Evolutionary conservation across 2,329 filamentous ascomycete genomes (phyloP).

Genomic region (Penicillium janthinellum): DNA sequence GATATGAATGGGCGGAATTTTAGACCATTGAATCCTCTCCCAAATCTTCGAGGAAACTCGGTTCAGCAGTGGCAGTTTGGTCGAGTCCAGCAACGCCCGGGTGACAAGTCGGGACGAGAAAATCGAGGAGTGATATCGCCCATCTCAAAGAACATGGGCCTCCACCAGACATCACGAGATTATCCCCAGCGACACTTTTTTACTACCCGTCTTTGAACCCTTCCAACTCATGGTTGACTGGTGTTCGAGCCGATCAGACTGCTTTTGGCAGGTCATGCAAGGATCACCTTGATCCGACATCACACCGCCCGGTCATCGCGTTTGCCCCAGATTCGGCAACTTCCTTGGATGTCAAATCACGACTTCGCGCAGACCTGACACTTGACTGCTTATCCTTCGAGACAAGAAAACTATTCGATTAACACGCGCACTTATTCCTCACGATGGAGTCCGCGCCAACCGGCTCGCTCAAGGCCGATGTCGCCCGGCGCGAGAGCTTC

Average conservation of each 20-base stretch:
- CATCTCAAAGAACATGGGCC: not conserved
- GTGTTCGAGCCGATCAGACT: not conserved
- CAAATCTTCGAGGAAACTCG: not conserved
- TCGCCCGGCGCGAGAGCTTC: constrained; percentile 40
- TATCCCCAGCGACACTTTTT: not conserved
- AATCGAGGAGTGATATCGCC: not conserved
- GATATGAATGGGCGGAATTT: no score
- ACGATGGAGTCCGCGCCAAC: constrained; percentile 26
- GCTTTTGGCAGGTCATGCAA: not conserved
- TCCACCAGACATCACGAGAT: not conserved
- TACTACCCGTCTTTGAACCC: no score
- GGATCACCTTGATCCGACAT: constrained; percentile 5
- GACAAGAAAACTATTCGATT: not conserved
- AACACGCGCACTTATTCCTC: not conserved
- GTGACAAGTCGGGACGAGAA: not conserved
- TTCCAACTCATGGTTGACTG: not conserved
- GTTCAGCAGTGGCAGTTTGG: no score
- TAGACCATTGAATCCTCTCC: not conserved
- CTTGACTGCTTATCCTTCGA: not conserved
- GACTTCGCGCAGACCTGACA: not conserved
- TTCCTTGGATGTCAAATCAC: constrained; percentile 1
- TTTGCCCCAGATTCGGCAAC: constrained; percentile 7
- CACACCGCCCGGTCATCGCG: constrained; percentile 18
- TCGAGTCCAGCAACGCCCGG: not conserved
- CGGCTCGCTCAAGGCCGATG: constrained; percentile 14